Evolutionary conservation across 306 rosid genomes (phyloP).

Genomic region (Benincasa hispida): DNA sequence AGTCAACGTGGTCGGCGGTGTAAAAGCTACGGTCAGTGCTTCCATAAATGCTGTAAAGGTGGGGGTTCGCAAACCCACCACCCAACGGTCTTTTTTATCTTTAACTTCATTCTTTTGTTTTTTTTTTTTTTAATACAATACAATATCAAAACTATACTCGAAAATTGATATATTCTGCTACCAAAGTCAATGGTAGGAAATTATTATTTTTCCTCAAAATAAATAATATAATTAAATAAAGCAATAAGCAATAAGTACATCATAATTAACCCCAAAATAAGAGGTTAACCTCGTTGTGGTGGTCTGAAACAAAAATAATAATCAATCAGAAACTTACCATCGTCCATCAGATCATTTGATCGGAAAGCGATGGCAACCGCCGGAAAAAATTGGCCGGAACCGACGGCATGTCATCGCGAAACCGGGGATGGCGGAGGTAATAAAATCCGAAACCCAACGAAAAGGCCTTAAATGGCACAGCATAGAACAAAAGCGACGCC

Average conservation of each 20-base stretch:
- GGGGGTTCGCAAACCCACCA: neutral
- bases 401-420: conserved; percentile 76
- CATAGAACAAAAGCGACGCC: conserved; percentile 56
- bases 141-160: no score
- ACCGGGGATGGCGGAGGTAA: conserved; percentile 68
- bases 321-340: no score
- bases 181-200: no score
- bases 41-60: neutral
- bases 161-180: no score
- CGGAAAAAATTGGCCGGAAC: conserved; percentile 52
- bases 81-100: neutral
- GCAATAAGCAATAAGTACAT: neutral
- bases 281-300: neutral
- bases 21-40: neutral
- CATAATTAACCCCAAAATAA: neutral
- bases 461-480: conserved; percentile 48
- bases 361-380: conserved; percentile 62
- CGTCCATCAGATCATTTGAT: conserved; percentile 56
- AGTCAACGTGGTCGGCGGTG: neutral
- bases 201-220: no score
- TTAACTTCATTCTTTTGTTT: no score
- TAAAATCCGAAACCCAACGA: conserved; percentile 45
- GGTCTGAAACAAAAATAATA: neutral
- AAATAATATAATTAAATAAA: neutral
- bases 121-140: no score